These are phyloP conservation scores for Candida broadrunensis DNA, from an alignment of 805 yeast species.

Conservation along the genomic window DNA sequence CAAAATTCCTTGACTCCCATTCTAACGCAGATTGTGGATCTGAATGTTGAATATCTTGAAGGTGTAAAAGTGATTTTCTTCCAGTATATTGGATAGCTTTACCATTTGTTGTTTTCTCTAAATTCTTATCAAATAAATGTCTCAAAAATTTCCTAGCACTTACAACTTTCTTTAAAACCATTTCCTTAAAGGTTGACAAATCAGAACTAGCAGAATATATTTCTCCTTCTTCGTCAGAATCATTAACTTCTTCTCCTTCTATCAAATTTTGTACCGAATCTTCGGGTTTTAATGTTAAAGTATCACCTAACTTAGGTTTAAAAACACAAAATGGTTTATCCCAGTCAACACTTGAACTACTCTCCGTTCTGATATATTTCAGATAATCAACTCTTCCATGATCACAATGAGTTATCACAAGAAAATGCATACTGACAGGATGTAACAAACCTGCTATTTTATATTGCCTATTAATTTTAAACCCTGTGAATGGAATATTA, in stretches of 20 bases:
- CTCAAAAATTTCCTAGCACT: constrained; percentile 4
- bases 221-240: constrained; percentile 1
- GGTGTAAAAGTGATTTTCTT: constrained; percentile 10
- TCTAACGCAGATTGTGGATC: constrained; percentile 18
- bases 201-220: too few relatives aligned
- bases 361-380: constrained; percentile 26
- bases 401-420: constrained; percentile 50
- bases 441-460: constrained; percentile 31
- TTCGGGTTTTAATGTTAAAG: constrained; percentile 4
- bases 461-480: constrained; percentile 49
- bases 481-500: constrained; percentile 51
- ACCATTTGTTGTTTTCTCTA: constrained; percentile 15
- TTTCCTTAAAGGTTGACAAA: neutral
- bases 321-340: constrained; percentile 43
- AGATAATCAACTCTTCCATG: constrained; percentile 48
- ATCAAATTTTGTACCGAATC: constrained; percentile 8
- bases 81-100: constrained; percentile 20
- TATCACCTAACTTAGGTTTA: constrained; percentile 21
- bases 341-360: constrained; percentile 47
- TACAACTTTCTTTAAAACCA: neutral
- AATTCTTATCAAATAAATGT: constrained; percentile 13
- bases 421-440: constrained; percentile 39
- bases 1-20: constrained; percentile 24
- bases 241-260: neutral
- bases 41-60: constrained; percentile 12